A percentile compares a stretch with the other conserved stretches of the same genome.
Conservation (phyloP, 176 grass and related monocot species). For the Hyparrhenia diplandra region DNA sequence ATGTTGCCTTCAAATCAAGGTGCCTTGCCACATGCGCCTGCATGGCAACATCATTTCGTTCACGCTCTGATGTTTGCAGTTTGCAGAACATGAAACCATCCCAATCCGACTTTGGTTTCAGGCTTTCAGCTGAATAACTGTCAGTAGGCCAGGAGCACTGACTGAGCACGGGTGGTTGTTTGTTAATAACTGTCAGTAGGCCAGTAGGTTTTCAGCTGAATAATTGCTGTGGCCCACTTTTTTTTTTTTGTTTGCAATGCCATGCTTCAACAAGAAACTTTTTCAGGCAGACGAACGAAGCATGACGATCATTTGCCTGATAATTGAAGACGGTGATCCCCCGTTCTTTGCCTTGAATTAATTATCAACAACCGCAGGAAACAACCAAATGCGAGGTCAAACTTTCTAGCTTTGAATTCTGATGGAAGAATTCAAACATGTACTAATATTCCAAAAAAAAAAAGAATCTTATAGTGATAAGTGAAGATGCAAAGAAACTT, state of each 20-base stretch:
- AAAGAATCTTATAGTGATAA: not conserved
- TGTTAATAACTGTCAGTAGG: not conserved
- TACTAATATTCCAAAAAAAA: not conserved
- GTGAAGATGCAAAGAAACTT: not conserved
- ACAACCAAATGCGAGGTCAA: not conserved
- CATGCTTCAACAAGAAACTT: not conserved
- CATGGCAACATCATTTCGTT: slow-evolving; percentile 2
- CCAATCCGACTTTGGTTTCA: not conserved
- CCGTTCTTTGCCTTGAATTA: not conserved
- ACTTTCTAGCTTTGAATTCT: not conserved
- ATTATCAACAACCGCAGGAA: not conserved
- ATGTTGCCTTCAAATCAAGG: slow-evolving; percentile 4
- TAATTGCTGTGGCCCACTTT: not conserved
- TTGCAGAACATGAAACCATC: not conserved
- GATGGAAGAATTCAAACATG: not conserved
- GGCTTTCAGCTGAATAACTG: not conserved
- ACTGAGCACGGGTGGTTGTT: not conserved
- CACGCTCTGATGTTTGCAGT: slow-evolving; percentile 24
- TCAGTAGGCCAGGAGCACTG: not conserved
- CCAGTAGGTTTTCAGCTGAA: too few relatives aligned
- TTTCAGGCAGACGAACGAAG: not conserved
- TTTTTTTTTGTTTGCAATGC: not conserved
- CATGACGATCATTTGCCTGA: not conserved
- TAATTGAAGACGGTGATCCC: not conserved
- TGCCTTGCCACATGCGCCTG: slow-evolving; percentile 31